These are phyloP conservation scores for Penicillium decumbens DNA, from an alignment of 2,329 filamentous ascomycete species.

Conservation along the genomic window DNA sequence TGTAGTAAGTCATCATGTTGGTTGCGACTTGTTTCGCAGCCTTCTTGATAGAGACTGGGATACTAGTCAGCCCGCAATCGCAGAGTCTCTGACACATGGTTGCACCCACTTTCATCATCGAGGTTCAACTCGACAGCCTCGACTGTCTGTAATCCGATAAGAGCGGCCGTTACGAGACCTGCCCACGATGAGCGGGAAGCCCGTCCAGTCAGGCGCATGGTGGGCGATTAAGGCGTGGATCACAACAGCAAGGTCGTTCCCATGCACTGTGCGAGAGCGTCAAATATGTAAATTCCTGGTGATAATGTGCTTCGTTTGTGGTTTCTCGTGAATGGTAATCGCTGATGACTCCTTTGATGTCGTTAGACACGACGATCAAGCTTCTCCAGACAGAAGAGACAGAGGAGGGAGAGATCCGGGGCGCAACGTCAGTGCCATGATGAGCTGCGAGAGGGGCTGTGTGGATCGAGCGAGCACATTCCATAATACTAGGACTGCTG, in stretches of 20 bases:
- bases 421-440: constrained; percentile 3
- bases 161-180: constrained; percentile 11
- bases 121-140: constrained; percentile 17
- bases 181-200: constrained; percentile 16
- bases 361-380: neutral
- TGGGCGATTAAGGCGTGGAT: neutral
- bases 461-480: constrained; percentile 18
- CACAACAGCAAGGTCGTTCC: neutral
- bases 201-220: constrained; percentile 13
- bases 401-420: neutral
- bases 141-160: constrained; percentile 15
- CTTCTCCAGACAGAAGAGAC: neutral
- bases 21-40: constrained; percentile 44
- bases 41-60: constrained; percentile 45
- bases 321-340: too few relatives aligned
- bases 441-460: constrained; percentile 1
- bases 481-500: constrained; percentile 19
- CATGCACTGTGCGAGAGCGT: neutral
- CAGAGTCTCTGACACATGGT: neutral
- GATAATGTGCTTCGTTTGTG: neutral
- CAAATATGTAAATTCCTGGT: neutral
- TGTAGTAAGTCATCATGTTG: constrained; percentile 52
- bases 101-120: constrained; percentile 10
- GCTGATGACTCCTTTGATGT: neutral
- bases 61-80: neutral